Conservation (phyloP, 2,329 filamentous ascomycete species). For the Apiospora kogelbergensis region DNA sequence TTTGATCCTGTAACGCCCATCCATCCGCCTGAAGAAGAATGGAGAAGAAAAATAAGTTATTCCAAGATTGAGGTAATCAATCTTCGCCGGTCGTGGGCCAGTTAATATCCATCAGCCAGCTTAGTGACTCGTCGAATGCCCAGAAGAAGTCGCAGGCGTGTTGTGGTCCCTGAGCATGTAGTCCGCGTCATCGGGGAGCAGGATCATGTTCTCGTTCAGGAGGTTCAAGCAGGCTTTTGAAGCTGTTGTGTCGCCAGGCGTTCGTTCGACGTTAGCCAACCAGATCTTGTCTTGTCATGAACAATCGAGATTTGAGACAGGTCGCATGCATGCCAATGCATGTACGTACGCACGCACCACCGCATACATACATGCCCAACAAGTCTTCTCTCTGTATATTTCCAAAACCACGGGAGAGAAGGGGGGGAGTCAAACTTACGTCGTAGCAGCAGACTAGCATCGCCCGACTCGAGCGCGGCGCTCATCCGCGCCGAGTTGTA, state of each 20-base stretch:
- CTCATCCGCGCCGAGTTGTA: slow-evolving; percentile 51
- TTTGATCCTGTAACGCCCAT: not conserved
- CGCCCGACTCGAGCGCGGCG: slow-evolving; percentile 42
- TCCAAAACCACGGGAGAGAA: not conserved
- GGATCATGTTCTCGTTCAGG: slow-evolving; percentile 32
- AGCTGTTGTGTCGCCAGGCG: slow-evolving; percentile 19
- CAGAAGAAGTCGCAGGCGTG: not conserved
- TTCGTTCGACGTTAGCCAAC: not conserved
- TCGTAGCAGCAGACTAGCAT: slow-evolving; percentile 43
- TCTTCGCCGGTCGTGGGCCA: not conserved
- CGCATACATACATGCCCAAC: no score
- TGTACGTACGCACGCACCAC: not conserved
- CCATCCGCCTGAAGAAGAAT: not conserved
- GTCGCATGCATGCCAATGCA: not conserved
- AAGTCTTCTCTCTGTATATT: no score
- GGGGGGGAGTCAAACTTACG: slow-evolving; percentile 35
- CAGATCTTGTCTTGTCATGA: not conserved
- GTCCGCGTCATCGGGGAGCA: slow-evolving; percentile 28
- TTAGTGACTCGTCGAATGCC: not conserved
- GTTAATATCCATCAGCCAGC: not conserved
- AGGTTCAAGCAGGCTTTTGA: slow-evolving; percentile 33
- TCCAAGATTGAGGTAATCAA: not conserved
- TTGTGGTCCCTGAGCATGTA: slow-evolving; percentile 13
- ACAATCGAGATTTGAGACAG: not conserved
- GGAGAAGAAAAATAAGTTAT: not conserved